Evolutionary conservation across 352 stramenopile species (phyloP), one percentile per base, ranked within the genome.

Genomic region (Phytopythium oedochilum): DNA sequence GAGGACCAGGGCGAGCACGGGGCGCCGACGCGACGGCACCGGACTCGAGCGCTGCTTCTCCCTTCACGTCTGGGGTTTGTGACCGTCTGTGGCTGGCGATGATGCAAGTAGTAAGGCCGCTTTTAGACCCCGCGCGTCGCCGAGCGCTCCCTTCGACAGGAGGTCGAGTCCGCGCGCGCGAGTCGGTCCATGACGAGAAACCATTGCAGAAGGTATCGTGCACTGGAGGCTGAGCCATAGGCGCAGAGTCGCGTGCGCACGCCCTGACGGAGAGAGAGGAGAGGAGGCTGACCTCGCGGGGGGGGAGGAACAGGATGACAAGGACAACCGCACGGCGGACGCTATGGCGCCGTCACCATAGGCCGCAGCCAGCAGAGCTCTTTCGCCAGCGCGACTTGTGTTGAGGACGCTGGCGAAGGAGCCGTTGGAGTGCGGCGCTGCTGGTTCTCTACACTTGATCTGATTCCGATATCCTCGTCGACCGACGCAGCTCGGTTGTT

Each of bases 151-250:
- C 48, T 34, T 48, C 22, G 14, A 8, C 20, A 29, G n/a, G n/a
- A 50, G 58, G 61, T 70, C 68, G 64, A 75, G 56, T 60, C 68
- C 61, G 57, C 52, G 40, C 39, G 59, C 35, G 35, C 23, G 17
- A 31, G 60, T 14, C 51, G 63, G 66, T 59, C 62, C 31, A 63
- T 75, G 67, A 65, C 51, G 64, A 75, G 60, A 72, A 59, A 62
- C 59, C 42, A 70, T 68, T 75, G 67, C 64, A 75, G 67, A 75
- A 75, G 67, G 67, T 75, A 72, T 75, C 64, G 18, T 55, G 63
- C 64, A 75, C 62, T 65, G 52, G 57, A 63, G 31, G 67, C 67
- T 75, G 67, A 75, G 67, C 61, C 2, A 39, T 8, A 4, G 57
- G 55, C 46, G 50, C 59, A 66, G 59, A 67, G 58, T 28, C 28